phyloP scores from a whole-genome alignment of 1,284 basidiomycete species.

The Veloboletus limbatus region DNA sequence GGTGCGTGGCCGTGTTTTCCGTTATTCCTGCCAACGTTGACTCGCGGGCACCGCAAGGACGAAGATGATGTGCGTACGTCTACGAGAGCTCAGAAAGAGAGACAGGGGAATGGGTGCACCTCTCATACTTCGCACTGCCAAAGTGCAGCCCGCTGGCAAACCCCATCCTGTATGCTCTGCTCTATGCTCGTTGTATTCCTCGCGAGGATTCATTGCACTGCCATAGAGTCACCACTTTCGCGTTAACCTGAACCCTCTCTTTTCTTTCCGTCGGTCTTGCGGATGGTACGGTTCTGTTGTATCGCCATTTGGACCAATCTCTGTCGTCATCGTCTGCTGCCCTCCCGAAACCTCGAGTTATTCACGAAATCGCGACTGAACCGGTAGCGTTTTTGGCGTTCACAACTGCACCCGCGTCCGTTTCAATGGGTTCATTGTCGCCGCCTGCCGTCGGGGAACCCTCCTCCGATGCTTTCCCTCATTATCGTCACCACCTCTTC shows the following conservation, averaged over 20 bases:
- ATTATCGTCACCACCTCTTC: constrained; percentile 88
- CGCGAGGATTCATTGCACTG: constrained; percentile 4
- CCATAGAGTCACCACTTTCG: constrained; percentile 75
- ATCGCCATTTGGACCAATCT: constrained; percentile 88
- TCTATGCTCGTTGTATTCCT: background rate
- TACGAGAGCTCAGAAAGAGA: constrained; percentile 77
- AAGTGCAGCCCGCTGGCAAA: constrained; percentile 73
- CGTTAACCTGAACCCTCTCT: constrained; percentile 77
- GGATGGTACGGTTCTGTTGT: constrained; percentile 92
- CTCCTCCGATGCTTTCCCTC: constrained; percentile 53
- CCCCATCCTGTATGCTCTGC: constrained; percentile 74
- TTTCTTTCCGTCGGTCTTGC: constrained; percentile 90
- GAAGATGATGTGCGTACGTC: constrained; percentile 74
- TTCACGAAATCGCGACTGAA: constrained; percentile 79
- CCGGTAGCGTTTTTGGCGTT: constrained; percentile 93
- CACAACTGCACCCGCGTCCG: constrained; percentile 50
- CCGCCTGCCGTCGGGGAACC: constrained; percentile 1
- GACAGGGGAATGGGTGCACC: constrained; percentile 73
- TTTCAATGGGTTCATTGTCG: constrained; percentile 27
- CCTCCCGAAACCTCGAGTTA: constrained; percentile 75
- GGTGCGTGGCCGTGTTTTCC: constrained; percentile 44
- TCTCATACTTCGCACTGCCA: constrained; percentile 69
- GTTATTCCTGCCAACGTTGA: constrained; percentile 10
- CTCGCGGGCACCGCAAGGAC: constrained; percentile 49
- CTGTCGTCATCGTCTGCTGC: constrained; percentile 68